Evolutionary conservation across 106 monocot species (phyloP).

Genomic region (Allium cepa): DNA sequence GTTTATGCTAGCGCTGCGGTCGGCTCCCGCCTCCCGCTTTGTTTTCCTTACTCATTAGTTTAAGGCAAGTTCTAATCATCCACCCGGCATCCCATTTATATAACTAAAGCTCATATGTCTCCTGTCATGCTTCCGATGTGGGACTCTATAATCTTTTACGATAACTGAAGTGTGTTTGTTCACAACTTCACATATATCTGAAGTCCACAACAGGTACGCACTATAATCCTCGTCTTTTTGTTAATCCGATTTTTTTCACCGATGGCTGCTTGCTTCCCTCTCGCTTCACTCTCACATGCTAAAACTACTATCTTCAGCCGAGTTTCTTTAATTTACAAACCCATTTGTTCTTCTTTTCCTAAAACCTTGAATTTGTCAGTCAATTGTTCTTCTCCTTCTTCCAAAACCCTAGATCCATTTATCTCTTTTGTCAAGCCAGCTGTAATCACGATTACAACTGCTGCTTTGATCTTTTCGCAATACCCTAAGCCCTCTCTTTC

Average conservation of each 20-base stretch:
- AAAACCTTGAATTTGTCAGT: neutral
- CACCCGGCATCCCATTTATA: neutral
- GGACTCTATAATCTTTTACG: neutral
- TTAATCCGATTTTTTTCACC: too few species aligned
- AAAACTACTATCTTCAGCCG: neutral
- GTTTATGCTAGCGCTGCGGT: conserved; percentile 47
- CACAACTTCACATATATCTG: too few species aligned
- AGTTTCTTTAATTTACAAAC: neutral
- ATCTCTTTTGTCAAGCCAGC: neutral
- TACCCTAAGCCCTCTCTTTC: conserved; percentile 3
- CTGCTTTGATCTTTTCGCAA: conserved; percentile 17
- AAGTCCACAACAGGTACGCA: too few species aligned
- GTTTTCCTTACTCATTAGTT: conserved; percentile 99
- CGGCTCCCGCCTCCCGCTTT: conserved; percentile 91
- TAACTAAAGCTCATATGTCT: neutral
- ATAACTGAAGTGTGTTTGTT: neutral
- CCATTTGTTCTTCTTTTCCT: neutral
- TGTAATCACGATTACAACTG: conserved; percentile 6
- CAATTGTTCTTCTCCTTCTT: too few species aligned
- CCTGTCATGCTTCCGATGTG: neutral
- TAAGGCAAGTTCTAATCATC: conserved; percentile 33
- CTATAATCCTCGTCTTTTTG: too few species aligned
- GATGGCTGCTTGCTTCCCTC: too few species aligned
- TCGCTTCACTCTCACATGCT: neutral
- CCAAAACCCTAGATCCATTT: too few species aligned